phyloP scores from a whole-genome alignment of 2,329 filamentous ascomycete genomes.

The Exophiala xenobiotica region DNA sequence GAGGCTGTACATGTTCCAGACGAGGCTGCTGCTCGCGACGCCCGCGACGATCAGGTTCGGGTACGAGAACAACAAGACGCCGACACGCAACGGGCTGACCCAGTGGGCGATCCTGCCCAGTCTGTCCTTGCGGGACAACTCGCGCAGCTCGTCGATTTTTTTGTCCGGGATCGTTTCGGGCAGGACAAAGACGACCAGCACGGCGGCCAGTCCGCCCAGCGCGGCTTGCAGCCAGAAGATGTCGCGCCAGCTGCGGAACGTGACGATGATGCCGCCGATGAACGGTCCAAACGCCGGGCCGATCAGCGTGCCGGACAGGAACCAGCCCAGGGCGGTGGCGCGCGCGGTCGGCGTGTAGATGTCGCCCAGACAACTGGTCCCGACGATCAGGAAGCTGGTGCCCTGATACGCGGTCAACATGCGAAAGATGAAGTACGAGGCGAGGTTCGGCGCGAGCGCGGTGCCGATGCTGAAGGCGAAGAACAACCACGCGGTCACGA shows the following conservation, averaged over 20 bases:
- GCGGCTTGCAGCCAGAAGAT: slow-evolving; percentile 78
- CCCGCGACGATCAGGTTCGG: slow-evolving; percentile 66
- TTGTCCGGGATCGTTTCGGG: slow-evolving; percentile 71
- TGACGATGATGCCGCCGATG: slow-evolving; percentile 74
- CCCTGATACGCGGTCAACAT: slow-evolving; percentile 73
- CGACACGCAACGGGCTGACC: slow-evolving; percentile 63
- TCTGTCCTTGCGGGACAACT: slow-evolving; percentile 50
- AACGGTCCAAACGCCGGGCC: slow-evolving; percentile 69
- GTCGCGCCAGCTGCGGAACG: slow-evolving; percentile 68
- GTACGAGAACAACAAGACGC: slow-evolving; percentile 64
- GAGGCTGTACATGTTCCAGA: slow-evolving; percentile 74
- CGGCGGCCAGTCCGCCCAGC: slow-evolving; percentile 59
- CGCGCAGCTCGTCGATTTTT: slow-evolving; percentile 61
- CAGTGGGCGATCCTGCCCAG: slow-evolving; percentile 58
- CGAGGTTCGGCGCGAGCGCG: slow-evolving; percentile 68
- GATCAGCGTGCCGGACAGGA: slow-evolving; percentile 67
- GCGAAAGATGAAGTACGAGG: slow-evolving; percentile 71
- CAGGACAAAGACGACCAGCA: slow-evolving; percentile 65
- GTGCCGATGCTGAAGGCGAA: slow-evolving; percentile 69
- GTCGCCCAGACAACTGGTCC: slow-evolving; percentile 67
- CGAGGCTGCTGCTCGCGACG: slow-evolving; percentile 60
- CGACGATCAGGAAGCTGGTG: slow-evolving; percentile 71
- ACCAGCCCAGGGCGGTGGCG: slow-evolving; percentile 72
- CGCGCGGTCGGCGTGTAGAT: slow-evolving; percentile 66
- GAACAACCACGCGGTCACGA: slow-evolving; percentile 63